A percentile compares a stretch with the other conserved stretches of the same genome.
Conservation (phyloP, 192 early-diverging fungal species). For the Hyaloraphidium curvatum region DNA sequence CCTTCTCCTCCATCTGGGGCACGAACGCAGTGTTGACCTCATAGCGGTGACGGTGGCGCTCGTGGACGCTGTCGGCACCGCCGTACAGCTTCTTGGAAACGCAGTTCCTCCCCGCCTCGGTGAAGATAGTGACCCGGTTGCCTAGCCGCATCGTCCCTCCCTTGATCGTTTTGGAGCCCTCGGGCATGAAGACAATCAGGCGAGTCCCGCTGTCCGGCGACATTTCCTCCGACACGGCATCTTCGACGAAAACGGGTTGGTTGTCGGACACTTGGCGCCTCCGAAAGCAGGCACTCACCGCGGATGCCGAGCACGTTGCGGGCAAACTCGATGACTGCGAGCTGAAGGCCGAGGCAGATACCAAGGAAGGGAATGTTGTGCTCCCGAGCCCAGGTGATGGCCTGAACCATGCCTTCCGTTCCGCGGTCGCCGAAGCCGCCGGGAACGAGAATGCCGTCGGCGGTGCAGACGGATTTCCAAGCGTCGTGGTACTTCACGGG, state of each 20-base stretch:
- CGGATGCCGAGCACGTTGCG: conserved; percentile 70
- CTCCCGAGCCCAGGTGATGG: conserved; percentile 93
- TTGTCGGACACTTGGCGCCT: background rate
- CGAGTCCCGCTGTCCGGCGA: conserved; percentile 43
- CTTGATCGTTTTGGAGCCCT: conserved; percentile 75
- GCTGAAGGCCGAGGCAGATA: conserved; percentile 92
- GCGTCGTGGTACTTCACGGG: conserved; percentile 91
- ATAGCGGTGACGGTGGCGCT: conserved; percentile 89
- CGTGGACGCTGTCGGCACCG: background rate
- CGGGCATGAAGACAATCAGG: conserved; percentile 95
- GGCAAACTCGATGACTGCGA: conserved; percentile 94
- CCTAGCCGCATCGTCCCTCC: conserved; percentile 98
- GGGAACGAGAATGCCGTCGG: conserved; percentile 87
- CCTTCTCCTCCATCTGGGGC: conserved; percentile 49
- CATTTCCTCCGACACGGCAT: conserved; percentile 76
- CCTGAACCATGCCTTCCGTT: conserved; percentile 86
- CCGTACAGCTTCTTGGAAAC: conserved; percentile 5
- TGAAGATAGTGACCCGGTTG: conserved; percentile 49
- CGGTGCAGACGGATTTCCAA: conserved; percentile 73
- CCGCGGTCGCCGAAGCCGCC: conserved; percentile 96
- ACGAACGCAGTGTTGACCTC: conserved; percentile 89
- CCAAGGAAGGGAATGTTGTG: conserved; percentile 94
- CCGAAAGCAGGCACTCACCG: background rate
- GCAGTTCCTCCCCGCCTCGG: background rate
- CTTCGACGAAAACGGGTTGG: conserved; percentile 3